Evolutionary conservation across 2,329 filamentous ascomycete species (phyloP).

Genomic region (Emydomyces testavorans): DNA sequence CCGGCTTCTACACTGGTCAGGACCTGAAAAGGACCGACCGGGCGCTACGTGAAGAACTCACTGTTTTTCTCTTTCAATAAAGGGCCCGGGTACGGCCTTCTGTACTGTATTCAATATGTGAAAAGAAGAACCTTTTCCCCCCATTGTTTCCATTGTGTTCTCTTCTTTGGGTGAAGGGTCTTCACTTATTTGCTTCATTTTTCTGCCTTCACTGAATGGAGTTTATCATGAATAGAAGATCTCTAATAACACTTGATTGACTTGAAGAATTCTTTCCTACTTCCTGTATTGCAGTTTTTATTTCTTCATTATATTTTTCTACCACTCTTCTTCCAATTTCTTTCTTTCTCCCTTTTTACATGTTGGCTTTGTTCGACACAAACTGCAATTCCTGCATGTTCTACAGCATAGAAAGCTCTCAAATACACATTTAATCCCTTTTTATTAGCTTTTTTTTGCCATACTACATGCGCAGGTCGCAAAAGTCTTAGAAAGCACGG

Average conservation of each 20-base stretch:
- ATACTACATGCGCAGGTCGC: constrained; percentile 11
- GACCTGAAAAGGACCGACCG: background rate
- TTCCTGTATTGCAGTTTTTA: background rate
- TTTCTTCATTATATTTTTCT: background rate
- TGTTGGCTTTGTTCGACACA: background rate
- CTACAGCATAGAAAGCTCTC: background rate
- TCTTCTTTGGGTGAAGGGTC: constrained; percentile 5
- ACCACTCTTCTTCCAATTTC: background rate
- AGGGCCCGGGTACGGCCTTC: constrained; percentile 5
- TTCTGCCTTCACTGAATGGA: background rate
- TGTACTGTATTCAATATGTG: background rate
- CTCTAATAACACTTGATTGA: constrained; percentile 3
- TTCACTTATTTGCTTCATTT: constrained; percentile 1
- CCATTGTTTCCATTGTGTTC: constrained; percentile 3
- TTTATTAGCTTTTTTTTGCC: background rate
- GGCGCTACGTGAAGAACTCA: background rate
- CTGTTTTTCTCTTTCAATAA: background rate
- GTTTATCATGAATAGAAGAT: background rate
- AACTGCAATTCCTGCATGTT: background rate
- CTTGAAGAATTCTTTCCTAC: background rate
- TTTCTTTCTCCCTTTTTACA: background rate
- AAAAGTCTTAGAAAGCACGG: background rate
- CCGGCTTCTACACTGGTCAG: background rate
- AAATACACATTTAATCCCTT: background rate
- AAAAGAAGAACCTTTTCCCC: background rate